Evolutionary conservation across 164 flowering plant species (phyloP).

Genomic region (Akebia trifoliata): DNA sequence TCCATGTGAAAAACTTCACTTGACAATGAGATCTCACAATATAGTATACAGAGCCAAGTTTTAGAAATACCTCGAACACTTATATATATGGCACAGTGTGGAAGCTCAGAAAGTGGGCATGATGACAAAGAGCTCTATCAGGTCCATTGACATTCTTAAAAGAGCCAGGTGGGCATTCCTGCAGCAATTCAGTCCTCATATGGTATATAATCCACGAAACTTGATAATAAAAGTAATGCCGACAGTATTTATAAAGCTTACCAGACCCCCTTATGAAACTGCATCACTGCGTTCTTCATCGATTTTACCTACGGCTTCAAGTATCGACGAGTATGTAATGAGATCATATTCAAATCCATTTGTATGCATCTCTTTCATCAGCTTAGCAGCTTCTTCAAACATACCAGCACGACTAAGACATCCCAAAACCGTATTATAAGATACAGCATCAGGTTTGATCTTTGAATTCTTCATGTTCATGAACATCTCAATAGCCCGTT

Average conservation of each 20-base stretch:
- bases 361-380: slow-evolving; percentile 80
- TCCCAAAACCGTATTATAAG: slow-evolving; percentile 86
- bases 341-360: slow-evolving; percentile 77
- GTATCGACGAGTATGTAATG: slow-evolving; percentile 85
- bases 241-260: too few species aligned
- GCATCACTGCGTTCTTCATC: slow-evolving; percentile 38
- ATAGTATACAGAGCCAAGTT: not conserved
- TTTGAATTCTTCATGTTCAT: slow-evolving; percentile 59
- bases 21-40: not conserved
- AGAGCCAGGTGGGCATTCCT: slow-evolving; percentile 96
- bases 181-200: slow-evolving; percentile 16
- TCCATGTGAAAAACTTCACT: not conserved
- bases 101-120: slow-evolving; percentile 78
- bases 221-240: too few species aligned
- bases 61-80: slow-evolving; percentile 63
- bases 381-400: slow-evolving; percentile 90
- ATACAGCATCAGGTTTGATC: slow-evolving; percentile 76
- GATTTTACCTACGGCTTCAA: slow-evolving; percentile 83
- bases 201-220: not conserved
- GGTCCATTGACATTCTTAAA: slow-evolving; percentile 83
- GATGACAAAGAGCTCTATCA: slow-evolving; percentile 57
- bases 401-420: slow-evolving; percentile 89
- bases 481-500: slow-evolving; percentile 73
- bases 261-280: slow-evolving; percentile 6
- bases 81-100: slow-evolving; percentile 69